phyloP scores from a whole-genome alignment of 768 basidiomycete species.

The Leucogyrophana mollusca region DNA sequence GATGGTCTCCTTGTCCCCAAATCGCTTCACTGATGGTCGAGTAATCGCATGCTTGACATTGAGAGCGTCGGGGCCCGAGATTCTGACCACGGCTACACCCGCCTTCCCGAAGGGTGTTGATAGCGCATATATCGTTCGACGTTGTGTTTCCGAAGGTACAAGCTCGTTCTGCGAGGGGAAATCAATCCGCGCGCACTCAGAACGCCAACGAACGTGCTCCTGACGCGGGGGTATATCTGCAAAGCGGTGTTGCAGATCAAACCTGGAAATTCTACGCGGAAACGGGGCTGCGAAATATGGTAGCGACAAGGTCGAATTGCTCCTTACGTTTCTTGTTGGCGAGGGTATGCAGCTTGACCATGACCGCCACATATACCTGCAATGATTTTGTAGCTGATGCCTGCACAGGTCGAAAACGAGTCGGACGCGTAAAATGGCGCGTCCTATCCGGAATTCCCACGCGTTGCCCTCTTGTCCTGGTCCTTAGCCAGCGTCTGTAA shows the following conservation, averaged over 20 bases:
- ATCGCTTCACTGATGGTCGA: slow-evolving; percentile 21
- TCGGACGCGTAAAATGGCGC: too few relatives aligned
- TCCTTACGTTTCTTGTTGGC: slow-evolving; percentile 6
- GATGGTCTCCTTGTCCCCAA: slow-evolving; percentile 32
- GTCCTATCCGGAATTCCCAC: too few relatives aligned
- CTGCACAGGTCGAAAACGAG: too few relatives aligned
- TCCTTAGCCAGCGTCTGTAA: too few relatives aligned
- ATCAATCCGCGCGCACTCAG: background rate
- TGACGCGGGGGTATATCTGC: background rate
- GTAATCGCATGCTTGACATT: slow-evolving; percentile 65
- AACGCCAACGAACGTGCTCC: background rate
- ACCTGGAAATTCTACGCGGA: slow-evolving; percentile 26
- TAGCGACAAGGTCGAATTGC: slow-evolving; percentile 6
- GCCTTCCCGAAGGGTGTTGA: slow-evolving; percentile 86
- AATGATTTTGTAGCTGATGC: too few relatives aligned
- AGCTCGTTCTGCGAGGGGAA: slow-evolving; percentile 7
- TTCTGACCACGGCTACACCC: slow-evolving; percentile 77
- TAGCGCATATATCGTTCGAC: slow-evolving; percentile 81
- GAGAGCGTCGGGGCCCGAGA: slow-evolving; percentile 76
- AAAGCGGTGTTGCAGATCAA: too few relatives aligned
- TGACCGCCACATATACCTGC: slow-evolving; percentile 17
- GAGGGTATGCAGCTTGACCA: slow-evolving; percentile 14
- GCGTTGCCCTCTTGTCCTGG: too few relatives aligned
- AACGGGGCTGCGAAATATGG: slow-evolving; percentile 12
- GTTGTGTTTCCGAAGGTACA: slow-evolving; percentile 49